Base-by-base conservation (phyloP, 371 early-diverging fungal genomes). In the Syncephalastrum sp. region DNA sequence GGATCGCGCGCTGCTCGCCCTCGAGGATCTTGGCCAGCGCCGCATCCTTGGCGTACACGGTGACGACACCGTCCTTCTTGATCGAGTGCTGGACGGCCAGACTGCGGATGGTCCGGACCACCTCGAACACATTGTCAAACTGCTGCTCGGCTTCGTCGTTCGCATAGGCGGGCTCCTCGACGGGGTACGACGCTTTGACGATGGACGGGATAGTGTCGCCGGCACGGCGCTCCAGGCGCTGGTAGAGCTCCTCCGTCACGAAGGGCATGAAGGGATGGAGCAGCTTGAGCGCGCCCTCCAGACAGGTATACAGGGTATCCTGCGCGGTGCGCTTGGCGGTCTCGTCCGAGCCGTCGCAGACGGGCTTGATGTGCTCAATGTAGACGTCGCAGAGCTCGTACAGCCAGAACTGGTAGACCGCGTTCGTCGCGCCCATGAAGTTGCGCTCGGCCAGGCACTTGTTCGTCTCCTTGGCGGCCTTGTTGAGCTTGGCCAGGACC, bases 191-290 rank as follows among this genome's bases (percentile, higher is more conserved):
- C 8, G 92, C 82, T 65, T 82, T 74, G 59, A 81, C 79, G 55
- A 93, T 93, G 21, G 89, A 67, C 16, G 70, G 63, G 47, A 69
- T 65, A 38, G 67, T 74, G 54, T 89, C 87, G 46, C 77, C 77
- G 24, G 84, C 76, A 50, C 92, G 86, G 45, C 91, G 88, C 38
- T 83, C 87, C 46, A 97, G 74, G 56, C 96, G 89, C 77, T 99
- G 99, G 83, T 87, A 99, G 61, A 99, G 80, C 77, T 99, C 99
- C 81, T 99, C 99, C 19, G 99, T 98, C 45, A 99, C 89, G 73
- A 93, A 99, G 12, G 99, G 99, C 96, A 98, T 97, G 82, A 99
- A 93, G 25, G 99, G 99, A 77, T 98, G 98, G 67, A 99, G 76
- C 59, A 99, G 79, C 72, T 86, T 89, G 62, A 99, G 78, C 16